Conservation (phyloP, 495 filamentous ascomycete genomes). For the Hypoxylon cercidicola region DNA sequence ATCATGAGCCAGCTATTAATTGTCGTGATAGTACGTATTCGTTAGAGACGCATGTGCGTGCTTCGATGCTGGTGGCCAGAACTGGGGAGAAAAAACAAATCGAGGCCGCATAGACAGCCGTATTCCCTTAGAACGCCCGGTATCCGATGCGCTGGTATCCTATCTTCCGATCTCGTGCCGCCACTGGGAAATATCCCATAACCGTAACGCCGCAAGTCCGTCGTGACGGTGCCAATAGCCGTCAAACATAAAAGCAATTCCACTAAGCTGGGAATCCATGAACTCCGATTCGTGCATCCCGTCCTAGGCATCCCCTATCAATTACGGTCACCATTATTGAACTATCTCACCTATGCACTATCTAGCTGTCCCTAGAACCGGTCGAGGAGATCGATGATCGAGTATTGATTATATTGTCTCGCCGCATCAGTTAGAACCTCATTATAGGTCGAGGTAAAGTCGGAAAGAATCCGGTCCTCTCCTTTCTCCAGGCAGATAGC, state of each 20-base stretch:
- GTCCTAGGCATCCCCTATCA: neutral
- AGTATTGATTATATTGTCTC: neutral
- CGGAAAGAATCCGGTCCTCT: neutral
- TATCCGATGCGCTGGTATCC: slow-evolving; percentile 28
- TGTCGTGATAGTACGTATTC: neutral
- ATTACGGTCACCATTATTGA: slow-evolving; percentile 19
- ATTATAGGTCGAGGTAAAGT: neutral
- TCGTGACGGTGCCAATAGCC: slow-evolving; percentile 9
- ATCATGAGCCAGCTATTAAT: neutral
- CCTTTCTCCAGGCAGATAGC: neutral
- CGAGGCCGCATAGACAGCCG: slow-evolving; percentile 9
- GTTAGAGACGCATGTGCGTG: neutral
- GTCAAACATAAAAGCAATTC: slow-evolving; percentile 17
- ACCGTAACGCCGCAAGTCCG: slow-evolving; percentile 35
- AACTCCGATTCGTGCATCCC: slow-evolving; percentile 24
- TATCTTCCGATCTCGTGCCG: slow-evolving; percentile 24
- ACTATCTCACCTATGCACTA: slow-evolving; percentile 4
- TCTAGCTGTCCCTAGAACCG: neutral
- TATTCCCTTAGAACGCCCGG: slow-evolving; percentile 31
- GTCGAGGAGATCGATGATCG: neutral
- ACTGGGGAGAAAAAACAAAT: slow-evolving; percentile 11
- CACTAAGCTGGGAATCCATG: slow-evolving; percentile 11
- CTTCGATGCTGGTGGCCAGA: slow-evolving; percentile 2
- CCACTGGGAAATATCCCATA: slow-evolving; percentile 15
- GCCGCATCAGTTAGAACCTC: slow-evolving; percentile 3